Evolutionary conservation across 2,329 filamentous ascomycete genomes (phyloP), one percentile per base, ranked within the genome.

Genomic region (Thermomyces lanuginosus): DNA sequence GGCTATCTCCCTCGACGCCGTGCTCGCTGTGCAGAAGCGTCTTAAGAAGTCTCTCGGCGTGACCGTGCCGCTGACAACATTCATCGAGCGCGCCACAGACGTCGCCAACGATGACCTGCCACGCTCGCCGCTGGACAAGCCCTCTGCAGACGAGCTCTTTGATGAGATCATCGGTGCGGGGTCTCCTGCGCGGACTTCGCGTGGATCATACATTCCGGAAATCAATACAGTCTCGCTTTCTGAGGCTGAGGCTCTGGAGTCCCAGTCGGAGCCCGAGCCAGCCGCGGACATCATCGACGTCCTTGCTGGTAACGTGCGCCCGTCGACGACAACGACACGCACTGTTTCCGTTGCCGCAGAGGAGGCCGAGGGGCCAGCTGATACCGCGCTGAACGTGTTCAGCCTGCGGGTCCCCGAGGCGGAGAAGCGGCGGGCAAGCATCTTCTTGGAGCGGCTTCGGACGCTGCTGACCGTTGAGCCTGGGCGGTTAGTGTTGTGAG

Each of bases 261-360:
- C 23, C 11, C 14, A 20, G 17, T 3, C 21, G 15, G 27, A 22
- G 4, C 10, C 63, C 41, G 66, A 72, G 47, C 84, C 95, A 48
- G 74, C 95, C 27, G 74, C 93, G 40, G 89, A 95, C 47, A 74
- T 95, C 26, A 74, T 93, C 41, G 89, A 95, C 46, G 63, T 92
- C 23, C 66, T 93, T 16, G 58, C 70, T 14, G 68, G 63, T 19
- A 60, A 56, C 18, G 27, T 27, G 6, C 33, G 4, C 35, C 35
- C 28, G 40, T n/a, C n/a, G n/a, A n/a, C n/a, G n/a, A n/a, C n/a
- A n/a, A n/a, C n/a, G n/a, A n/a, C n/a, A n/a, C n/a, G n/a, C n/a
- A n/a, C n/a, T n/a, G n/a, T n/a, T n/a, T n/a, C n/a, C n/a, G n/a
- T n/a, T 41, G 21, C 45, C 38, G 31, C 34, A 39, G 23, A 43